A percentile compares a stretch with the other conserved stretches of the same genome.
phyloP scores from a whole-genome alignment of 2,329 filamentous ascomycete genomes.

The Mycosphaerella sp. region DNA sequence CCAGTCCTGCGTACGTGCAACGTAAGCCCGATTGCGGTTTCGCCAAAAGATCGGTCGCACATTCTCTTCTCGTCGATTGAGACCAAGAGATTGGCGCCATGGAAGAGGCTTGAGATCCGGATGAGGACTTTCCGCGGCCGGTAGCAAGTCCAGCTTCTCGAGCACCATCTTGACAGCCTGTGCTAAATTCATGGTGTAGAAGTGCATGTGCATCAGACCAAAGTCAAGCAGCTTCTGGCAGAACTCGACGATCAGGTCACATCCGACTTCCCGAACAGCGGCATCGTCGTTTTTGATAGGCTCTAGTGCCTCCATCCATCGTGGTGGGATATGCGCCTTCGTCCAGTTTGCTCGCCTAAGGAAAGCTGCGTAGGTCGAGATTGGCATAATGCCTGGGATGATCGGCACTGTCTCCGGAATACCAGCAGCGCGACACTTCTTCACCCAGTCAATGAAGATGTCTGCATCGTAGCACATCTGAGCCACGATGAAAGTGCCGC shows the following conservation, averaged over 20 bases:
- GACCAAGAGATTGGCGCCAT: constrained; percentile 89
- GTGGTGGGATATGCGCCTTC: constrained; percentile 71
- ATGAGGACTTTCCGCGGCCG: constrained; percentile 59
- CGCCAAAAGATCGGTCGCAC: constrained; percentile 99
- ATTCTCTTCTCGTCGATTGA: constrained; percentile 85
- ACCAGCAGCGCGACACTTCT: constrained; percentile 75
- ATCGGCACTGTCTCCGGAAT: constrained; percentile 67
- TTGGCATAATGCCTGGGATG: constrained; percentile 84
- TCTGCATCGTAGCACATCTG: constrained; percentile 99
- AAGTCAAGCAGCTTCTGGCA: constrained; percentile 77
- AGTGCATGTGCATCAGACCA: constrained; percentile 81
- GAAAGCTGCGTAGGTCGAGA: constrained; percentile 92
- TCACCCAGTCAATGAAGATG: constrained; percentile 87
- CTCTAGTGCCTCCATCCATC: constrained; percentile 76
- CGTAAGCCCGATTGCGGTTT: constrained; percentile 92
- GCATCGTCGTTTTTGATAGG: constrained; percentile 96
- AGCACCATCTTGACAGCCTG: constrained; percentile 91
- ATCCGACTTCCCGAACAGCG: constrained; percentile 83
- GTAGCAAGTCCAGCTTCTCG: constrained; percentile 78
- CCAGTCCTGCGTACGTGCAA: constrained; percentile 94
- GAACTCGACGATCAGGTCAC: constrained; percentile 79
- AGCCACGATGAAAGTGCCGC: constrained; percentile 88
- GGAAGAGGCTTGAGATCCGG: constrained; percentile 65
- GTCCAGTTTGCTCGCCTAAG: constrained; percentile 86
- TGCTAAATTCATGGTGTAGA: constrained; percentile 99